Percentiles rank a stretch among this genome's conserved stretches.
Conservation (phyloP, 1,139 yeast species). For the Trichomonascaceae sp. region DNA sequence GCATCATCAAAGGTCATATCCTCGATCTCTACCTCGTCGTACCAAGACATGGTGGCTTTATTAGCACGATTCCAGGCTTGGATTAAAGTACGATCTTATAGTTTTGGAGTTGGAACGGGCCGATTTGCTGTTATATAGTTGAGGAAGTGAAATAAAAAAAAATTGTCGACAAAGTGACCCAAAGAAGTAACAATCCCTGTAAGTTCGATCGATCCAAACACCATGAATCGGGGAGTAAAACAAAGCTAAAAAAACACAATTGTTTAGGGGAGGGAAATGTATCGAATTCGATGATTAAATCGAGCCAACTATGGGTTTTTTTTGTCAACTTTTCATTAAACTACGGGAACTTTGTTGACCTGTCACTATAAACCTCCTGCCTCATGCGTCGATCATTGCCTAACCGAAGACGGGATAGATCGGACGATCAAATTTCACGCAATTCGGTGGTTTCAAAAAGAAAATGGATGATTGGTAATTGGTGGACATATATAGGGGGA, state of each 20-base stretch:
- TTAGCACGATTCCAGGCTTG: not conserved
- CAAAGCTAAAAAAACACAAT: not conserved
- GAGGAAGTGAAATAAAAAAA: not conserved
- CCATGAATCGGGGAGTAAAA: not conserved
- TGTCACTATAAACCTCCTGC: not conserved
- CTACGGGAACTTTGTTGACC: not conserved
- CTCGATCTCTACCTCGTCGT: conserved; percentile 94
- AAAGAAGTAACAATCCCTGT: not conserved
- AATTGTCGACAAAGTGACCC: not conserved
- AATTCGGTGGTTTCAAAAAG: not conserved
- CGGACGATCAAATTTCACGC: not conserved
- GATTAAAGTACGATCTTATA: not conserved
- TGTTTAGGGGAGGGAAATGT: not conserved
- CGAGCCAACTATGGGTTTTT: not conserved
- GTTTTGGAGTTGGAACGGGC: not conserved
- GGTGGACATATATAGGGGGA: not conserved
- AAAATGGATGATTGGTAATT: too few relatives aligned
- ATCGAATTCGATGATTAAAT: not conserved
- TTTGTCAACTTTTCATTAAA: not conserved
- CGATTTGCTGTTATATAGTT: not conserved
- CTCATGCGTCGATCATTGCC: not conserved
- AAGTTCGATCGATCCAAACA: not conserved
- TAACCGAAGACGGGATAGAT: not conserved
- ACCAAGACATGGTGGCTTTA: conserved; percentile 43
- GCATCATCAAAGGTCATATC: conserved; percentile 87